Base-by-base conservation (phyloP, 352 stramenopile species). In the Phytopythium mirpurense region DNA sequence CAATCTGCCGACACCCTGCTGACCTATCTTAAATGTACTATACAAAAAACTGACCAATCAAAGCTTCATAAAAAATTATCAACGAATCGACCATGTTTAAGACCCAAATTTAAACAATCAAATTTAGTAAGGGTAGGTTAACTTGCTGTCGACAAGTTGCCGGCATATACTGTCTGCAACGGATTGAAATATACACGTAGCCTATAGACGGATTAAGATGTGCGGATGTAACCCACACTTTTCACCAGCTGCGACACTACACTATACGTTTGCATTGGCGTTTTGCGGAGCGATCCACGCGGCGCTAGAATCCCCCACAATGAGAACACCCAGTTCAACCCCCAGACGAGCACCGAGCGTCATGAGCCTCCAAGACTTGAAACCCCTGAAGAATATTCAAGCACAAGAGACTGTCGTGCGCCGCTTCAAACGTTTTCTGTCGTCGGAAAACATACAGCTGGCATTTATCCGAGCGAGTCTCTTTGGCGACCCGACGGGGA, bases 391-490 rank as follows among this genome's bases (percentile, higher is more conserved):
- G 31, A 52, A 5, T n/a, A 5, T n/a, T 16, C 35, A 47, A 6
- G 43, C 37, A 0, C 31, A 34, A 0, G 32, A 59, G 3, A 61
- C 60, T 11, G 57, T 51, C 5, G 37, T 60, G 23, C 56, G 57
- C 11, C 34, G 41, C 3, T 64, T 64, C 23, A 44, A 62, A 6
- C 21, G 63, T 8, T 70, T 67, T 32, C 29, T 67, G 0, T 10
- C 45, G 21, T 23, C 34, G 1, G 63, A 67, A 43, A 55, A 62
- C 43, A 51, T 56, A 1, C 32, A 37, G 16, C 42, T 70, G 37
- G 47, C 34, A 1, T 71, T 64, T 42, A 63, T 66, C 19, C 8
- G 43, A 2, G 5, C 47, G 6, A 49, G 2, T 11, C 48, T 62
- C 4, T 42, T 62, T 6, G 19, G 24, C 1, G 40, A 65, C 42